phyloP scores from a whole-genome alignment of 345 rosid species.

The Lumnitzera racemosa region DNA sequence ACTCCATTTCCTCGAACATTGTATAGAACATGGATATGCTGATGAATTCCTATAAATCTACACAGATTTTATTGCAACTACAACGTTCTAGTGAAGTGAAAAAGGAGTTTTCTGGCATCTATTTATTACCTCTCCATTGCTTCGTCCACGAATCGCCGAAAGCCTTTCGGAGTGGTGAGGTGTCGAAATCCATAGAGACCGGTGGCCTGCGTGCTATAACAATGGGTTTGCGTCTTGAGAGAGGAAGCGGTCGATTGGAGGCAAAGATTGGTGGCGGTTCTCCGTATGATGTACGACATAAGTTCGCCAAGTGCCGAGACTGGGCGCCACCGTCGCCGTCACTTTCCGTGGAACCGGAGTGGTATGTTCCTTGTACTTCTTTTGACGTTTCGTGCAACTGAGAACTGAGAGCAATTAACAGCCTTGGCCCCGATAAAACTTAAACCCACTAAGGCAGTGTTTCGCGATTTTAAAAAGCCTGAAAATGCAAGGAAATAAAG shows the following conservation, averaged over 20 bases:
- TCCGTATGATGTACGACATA: conserved; percentile 15
- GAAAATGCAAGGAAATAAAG: too few relatives aligned
- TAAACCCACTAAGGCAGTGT: too few relatives aligned
- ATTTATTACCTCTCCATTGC: conserved; percentile 66
- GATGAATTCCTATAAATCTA: too few relatives aligned
- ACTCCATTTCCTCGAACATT: too few relatives aligned
- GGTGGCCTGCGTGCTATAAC: conserved; percentile 26
- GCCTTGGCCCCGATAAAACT: too few relatives aligned
- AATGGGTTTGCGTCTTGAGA: conserved; percentile 15
- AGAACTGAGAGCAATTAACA: too few relatives aligned
- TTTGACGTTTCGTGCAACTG: too few relatives aligned
- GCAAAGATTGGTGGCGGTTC: conserved; percentile 15
- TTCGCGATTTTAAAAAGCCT: too few relatives aligned
- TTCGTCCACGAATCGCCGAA: conserved; percentile 76
- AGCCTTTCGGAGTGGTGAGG: conserved; percentile 71
- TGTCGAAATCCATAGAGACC: conserved; percentile 85
- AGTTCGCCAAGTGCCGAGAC: not conserved
- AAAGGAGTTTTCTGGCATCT: not conserved
- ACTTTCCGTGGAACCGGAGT: too few relatives aligned
- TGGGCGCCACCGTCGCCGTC: conserved; percentile 24
- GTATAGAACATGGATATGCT: too few relatives aligned
- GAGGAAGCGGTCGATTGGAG: conserved; percentile 16
- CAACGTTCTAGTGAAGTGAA: not conserved
- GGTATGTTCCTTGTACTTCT: too few relatives aligned
- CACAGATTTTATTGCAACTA: not conserved